Evolutionary conservation across 768 basidiomycete species (phyloP).

Genomic region (Tephrocybe sp.): DNA sequence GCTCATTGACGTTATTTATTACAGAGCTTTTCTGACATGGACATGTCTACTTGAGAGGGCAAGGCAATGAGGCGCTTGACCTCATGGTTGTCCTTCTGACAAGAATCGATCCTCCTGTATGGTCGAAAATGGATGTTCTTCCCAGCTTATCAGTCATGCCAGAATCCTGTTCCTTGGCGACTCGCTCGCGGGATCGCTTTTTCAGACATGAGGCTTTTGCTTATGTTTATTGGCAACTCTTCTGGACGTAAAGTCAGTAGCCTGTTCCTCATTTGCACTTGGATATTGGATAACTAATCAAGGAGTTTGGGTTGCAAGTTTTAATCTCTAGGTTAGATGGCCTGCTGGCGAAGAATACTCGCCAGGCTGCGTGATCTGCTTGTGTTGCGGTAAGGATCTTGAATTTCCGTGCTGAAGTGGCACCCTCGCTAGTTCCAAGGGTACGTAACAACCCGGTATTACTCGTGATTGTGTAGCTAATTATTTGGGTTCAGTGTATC

Average conservation of each 20-base stretch:
- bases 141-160: not conserved
- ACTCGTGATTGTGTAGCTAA: slow-evolving; percentile 16
- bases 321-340: no score
- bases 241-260: no score
- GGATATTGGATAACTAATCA: no score
- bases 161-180: not conserved
- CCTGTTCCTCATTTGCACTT: no score
- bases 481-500: slow-evolving; percentile 4
- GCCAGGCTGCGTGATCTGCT: no score
- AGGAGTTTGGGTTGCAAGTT: no score
- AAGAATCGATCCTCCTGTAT: not conserved
- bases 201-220: not conserved
- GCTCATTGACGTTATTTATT: not conserved
- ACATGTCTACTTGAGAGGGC: not conserved
- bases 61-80: not conserved
- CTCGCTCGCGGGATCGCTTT: not conserved
- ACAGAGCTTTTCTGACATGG: slow-evolving; percentile 6
- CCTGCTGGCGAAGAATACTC: no score
- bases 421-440: slow-evolving; percentile 8
- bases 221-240: not conserved
- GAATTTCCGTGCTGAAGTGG: no score
- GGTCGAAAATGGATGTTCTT: not conserved
- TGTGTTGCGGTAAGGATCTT: no score
- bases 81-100: slow-evolving; percentile 4
- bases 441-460: slow-evolving; percentile 19